Base-by-base conservation (phyloP, 805 yeast species). In the Pichia nakasei region DNA sequence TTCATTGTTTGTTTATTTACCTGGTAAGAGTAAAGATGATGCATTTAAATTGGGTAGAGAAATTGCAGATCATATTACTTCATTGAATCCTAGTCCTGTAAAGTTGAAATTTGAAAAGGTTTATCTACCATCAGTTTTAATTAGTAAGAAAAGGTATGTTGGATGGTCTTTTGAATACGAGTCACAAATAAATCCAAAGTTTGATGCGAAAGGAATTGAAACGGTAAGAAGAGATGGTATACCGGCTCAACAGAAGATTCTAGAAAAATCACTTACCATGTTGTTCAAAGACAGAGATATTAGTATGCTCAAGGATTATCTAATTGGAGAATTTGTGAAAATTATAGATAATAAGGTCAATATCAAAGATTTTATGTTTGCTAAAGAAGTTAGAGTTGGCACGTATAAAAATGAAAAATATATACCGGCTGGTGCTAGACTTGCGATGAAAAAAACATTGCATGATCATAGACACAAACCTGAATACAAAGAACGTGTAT, bases 141-240 rank as follows among this genome's bases (percentile, higher is more conserved):
- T 88, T 29, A 83, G 89, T 32, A 93, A 93, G 59, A 93, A 93
- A 58, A 61, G 98, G 37, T 93, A 93, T 56, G 96, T 88, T 18
- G 98, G 98, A 0, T 80, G 81, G 57, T 72, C 83, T 35, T 91
- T 73, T 61, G 95, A 85, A 51, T 53, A 59, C 17, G 73, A 69
- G 24, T 63, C 61, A 15, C 88, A 83, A 51, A 50, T 42, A 3
- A 64, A 48, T 7, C 86, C 96, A 0, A 70, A 63, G 29, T 88
- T 93, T 60, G 97, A 93, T 66, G 97, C 98, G 0, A 93, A 93
- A 52, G 98, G 98, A 2, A 88, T 87, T 12, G 98, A 93, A 57
- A 93, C 97, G 0, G 85, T 93, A 0, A 65, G 98, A 50, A 67
- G 98, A 50, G 98, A 93, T 62, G 97, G 97, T 0, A 83, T 89